Conservation (phyloP, 2,329 filamentous ascomycete species). For the Aspergillus fumigatus region DNA sequence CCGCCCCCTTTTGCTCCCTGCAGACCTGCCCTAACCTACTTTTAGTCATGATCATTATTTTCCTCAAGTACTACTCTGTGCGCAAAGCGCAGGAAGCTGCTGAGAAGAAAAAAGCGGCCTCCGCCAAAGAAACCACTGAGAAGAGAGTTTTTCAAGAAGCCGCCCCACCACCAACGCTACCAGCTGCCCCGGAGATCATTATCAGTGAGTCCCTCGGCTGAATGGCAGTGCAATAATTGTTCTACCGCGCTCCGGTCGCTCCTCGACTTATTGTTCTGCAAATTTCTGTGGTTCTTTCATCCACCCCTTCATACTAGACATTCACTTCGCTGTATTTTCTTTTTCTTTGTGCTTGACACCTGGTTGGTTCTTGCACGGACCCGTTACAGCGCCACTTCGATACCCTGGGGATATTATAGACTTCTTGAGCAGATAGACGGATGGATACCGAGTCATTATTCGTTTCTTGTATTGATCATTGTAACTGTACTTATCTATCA, state of each 20-base stretch:
- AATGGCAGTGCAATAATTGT: constrained; percentile 7
- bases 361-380: neutral
- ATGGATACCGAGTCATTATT: neutral
- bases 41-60: constrained; percentile 45
- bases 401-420: neutral
- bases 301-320: neutral
- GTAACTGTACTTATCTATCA: neutral
- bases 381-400: neutral
- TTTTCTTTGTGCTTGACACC: neutral
- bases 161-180: neutral
- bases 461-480: neutral
- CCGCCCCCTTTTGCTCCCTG: constrained; percentile 5
- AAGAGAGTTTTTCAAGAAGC: constrained; percentile 12
- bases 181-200: constrained; percentile 15
- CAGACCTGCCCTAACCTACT: constrained; percentile 9
- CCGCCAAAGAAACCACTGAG: constrained; percentile 27
- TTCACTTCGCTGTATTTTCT: neutral
- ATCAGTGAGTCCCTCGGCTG: constrained; percentile 30
- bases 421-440: neutral
- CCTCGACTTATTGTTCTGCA: neutral
- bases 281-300: neutral
- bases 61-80: constrained; percentile 43
- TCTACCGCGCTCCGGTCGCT: neutral
- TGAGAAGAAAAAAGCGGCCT: constrained; percentile 32
- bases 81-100: constrained; percentile 33